phyloP scores from a whole-genome alignment of 306 rosid species.

The Begonia peltatifolia region DNA sequence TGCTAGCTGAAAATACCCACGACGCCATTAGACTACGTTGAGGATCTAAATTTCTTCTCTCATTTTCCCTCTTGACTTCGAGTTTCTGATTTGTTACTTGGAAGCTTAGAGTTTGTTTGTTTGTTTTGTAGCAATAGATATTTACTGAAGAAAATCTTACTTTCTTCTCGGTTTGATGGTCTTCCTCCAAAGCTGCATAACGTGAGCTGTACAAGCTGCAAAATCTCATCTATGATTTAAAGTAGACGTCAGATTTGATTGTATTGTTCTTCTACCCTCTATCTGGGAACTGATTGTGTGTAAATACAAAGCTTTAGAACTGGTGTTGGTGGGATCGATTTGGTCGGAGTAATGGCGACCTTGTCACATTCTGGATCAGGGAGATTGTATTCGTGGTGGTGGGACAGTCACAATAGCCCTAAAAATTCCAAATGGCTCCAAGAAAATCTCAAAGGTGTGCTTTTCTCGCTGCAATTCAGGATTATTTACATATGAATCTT shows the following conservation, averaged over 20 bases:
- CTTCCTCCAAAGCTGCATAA: conserved; percentile 17
- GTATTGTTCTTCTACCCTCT: conserved; percentile 27
- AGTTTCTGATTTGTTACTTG: too few species aligned
- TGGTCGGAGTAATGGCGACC: conserved; percentile 69
- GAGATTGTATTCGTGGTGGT: conserved; percentile 99
- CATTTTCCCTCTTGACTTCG: too few species aligned
- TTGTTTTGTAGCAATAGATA: too few species aligned
- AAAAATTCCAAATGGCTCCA: conserved; percentile 98
- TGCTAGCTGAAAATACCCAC: too few species aligned
- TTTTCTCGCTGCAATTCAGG: background rate
- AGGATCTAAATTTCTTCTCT: too few species aligned
- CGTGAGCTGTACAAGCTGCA: conserved; percentile 10
- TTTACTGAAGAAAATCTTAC: too few species aligned
- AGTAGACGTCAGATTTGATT: conserved; percentile 12
- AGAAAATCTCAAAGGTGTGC: conserved; percentile 82
- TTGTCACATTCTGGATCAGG: conserved; percentile 69
- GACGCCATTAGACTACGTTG: too few species aligned
- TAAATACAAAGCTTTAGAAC: conserved; percentile 34
- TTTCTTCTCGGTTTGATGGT: conserved; percentile 1
- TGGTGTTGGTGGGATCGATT: conserved; percentile 35
- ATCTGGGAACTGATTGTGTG: conserved; percentile 15
- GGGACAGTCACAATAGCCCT: conserved; percentile 98
- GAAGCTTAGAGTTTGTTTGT: too few species aligned
- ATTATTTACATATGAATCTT: too few species aligned
- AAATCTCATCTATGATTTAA: conserved; percentile 11